Evolutionary conservation across 1,284 basidiomycete species (phyloP).

Genomic region (Puccinia hordei): DNA sequence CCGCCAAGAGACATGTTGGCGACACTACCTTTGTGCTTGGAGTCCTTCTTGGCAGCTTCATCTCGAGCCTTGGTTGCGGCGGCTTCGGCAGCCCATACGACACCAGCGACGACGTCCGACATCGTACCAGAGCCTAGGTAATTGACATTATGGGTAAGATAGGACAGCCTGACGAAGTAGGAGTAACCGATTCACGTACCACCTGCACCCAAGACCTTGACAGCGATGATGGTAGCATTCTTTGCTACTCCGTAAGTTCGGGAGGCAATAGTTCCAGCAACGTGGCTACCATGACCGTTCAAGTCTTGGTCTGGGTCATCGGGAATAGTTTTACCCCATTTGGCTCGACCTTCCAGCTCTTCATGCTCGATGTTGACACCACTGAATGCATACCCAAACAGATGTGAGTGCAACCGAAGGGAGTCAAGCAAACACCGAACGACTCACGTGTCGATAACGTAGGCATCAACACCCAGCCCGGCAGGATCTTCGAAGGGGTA

Average conservation of each 20-base stretch:
- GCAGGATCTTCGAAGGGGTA: constrained; percentile 76
- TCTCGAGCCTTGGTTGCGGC: constrained; percentile 66
- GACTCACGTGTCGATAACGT: constrained; percentile 64
- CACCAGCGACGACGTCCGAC: constrained; percentile 88
- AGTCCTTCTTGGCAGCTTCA: constrained; percentile 69
- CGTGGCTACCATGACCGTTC: constrained; percentile 73
- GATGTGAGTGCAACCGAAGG: background rate
- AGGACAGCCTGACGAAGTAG: background rate
- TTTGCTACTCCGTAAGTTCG: constrained; percentile 90
- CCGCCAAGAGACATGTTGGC: constrained; percentile 98
- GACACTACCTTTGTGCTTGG: constrained; percentile 85
- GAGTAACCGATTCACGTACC: constrained; percentile 17
- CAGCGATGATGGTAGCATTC: constrained; percentile 85
- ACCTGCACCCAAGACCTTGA: constrained; percentile 84
- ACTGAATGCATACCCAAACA: constrained; percentile 70
- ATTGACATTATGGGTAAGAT: background rate
- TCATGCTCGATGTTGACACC: constrained; percentile 84
- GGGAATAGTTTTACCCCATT: constrained; percentile 84
- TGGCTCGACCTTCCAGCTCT: constrained; percentile 84
- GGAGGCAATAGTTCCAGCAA: constrained; percentile 70
- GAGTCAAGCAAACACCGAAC: background rate
- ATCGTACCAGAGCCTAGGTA: constrained; percentile 89
- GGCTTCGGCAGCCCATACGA: constrained; percentile 75
- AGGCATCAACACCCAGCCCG: constrained; percentile 88
- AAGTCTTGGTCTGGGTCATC: constrained; percentile 74